These are phyloP conservation scores for Kluyveromyces nonfermentans DNA, from an alignment of 805 yeast genomes.

Conservation along the genomic window DNA sequence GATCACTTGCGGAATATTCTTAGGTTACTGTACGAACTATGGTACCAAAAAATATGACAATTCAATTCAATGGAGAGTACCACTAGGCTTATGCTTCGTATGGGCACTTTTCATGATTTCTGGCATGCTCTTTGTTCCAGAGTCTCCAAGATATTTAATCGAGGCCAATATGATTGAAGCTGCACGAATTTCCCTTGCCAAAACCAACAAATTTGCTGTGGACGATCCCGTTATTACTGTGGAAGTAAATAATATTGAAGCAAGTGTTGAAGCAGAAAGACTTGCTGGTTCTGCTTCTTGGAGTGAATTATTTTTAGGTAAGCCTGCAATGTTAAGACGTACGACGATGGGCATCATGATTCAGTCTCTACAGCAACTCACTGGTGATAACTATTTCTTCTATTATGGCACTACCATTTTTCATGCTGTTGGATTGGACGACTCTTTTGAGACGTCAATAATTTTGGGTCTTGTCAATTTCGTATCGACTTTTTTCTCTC, in stretches of 20 bases:
- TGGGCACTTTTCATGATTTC: slow-evolving; percentile 34
- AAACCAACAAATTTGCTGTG: slow-evolving; percentile 43
- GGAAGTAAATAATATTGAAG: slow-evolving; percentile 48
- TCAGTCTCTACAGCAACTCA: slow-evolving; percentile 57
- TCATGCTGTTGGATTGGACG: slow-evolving; percentile 49
- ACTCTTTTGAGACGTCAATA: slow-evolving; percentile 50
- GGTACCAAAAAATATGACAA: slow-evolving; percentile 35
- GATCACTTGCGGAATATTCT: slow-evolving; percentile 64
- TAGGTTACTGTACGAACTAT: slow-evolving; percentile 65
- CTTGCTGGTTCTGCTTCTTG: slow-evolving; percentile 58
- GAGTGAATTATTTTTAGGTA: slow-evolving; percentile 56
- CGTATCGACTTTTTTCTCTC: slow-evolving; percentile 43
- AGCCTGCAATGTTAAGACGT: slow-evolving; percentile 46
- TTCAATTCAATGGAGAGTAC: slow-evolving; percentile 67
- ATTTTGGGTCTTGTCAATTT: slow-evolving; percentile 51
- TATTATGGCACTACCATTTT: slow-evolving; percentile 57
- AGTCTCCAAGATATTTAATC: slow-evolving; percentile 60
- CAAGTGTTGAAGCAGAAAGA: slow-evolving; percentile 50
- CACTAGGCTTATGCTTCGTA: slow-evolving; percentile 46
- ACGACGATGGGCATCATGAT: slow-evolving; percentile 46
- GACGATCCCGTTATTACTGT: slow-evolving; percentile 47
- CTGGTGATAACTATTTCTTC: slow-evolving; percentile 59
- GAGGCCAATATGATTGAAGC: slow-evolving; percentile 48
- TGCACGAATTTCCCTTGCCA: slow-evolving; percentile 50
- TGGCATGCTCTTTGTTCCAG: slow-evolving; percentile 50